Percentiles rank a stretch among this genome's conserved stretches.
These are phyloP conservation scores for Pythium aquatile DNA, from an alignment of 352 stramenopile species.

Conservation along the genomic window DNA sequence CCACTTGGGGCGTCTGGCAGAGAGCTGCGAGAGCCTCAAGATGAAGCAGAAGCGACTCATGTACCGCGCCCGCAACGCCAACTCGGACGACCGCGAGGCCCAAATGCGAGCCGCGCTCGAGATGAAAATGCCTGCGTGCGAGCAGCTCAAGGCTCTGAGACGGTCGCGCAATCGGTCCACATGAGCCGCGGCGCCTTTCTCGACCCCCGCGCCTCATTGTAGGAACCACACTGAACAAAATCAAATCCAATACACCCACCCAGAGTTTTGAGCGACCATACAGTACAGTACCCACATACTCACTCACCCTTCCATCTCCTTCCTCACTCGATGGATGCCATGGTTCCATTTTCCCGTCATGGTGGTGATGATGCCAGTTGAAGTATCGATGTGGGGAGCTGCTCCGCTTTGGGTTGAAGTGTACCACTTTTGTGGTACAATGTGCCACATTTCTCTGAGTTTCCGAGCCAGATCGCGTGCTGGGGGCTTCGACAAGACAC, in stretches of 20 bases:
- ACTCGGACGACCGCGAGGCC: conserved; percentile 69
- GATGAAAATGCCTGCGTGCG: conserved; percentile 84
- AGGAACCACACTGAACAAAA: conserved; percentile 1
- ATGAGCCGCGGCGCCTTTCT: neutral
- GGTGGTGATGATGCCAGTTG: neutral
- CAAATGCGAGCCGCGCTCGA: conserved; percentile 77
- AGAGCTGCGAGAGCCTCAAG: conserved; percentile 81
- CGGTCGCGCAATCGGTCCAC: conserved; percentile 58
- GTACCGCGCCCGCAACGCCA: conserved; percentile 77
- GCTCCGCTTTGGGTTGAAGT: neutral
- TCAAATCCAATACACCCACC: conserved; percentile 2
- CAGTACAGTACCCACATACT: neutral
- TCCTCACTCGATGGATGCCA: neutral
- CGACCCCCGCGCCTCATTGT: neutral
- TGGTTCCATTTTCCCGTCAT: neutral
- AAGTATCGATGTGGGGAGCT: neutral
- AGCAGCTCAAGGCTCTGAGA: conserved; percentile 69
- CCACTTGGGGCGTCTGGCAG: conserved; percentile 63
- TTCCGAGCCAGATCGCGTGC: neutral
- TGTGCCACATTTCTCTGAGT: conserved; percentile 4
- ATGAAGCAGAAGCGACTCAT: conserved; percentile 87
- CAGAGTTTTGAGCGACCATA: neutral
- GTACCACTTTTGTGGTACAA: conserved; percentile 27
- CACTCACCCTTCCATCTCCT: neutral
- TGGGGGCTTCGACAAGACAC: neutral